Evolutionary conservation across 352 stramenopile species (phyloP), one percentile per base, ranked within the genome.

Genomic region (Phytophthora macrochlamydospora): DNA sequence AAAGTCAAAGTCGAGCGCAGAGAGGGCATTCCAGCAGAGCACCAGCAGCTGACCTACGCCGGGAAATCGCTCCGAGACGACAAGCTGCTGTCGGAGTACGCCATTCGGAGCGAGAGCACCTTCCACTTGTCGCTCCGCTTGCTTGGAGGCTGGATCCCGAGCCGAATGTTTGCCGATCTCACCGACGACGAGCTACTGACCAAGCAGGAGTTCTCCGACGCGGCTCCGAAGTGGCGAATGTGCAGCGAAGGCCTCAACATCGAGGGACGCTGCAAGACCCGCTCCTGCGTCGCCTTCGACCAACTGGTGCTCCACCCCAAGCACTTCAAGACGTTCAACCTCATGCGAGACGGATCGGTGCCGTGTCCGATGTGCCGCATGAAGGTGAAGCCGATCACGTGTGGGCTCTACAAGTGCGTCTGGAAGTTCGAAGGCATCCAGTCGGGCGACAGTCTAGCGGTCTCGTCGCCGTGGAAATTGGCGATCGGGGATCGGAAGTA

Each of bases 1-100:
- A 98, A 99, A 81, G 78, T 78, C 2, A 93, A 93, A 59, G 94
- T 97, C 71, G 59, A 92, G 50, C 78, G 92, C 53, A 86, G 83
- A 43, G 38, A 68, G 50, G 31, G 33, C 42, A 95, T 98, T 57
- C 91, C 91, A 24, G 64, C 79, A 7, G 89, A 97, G 49, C 86
- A 97, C 62, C 94, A 98, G 63, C 77, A 90, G 42, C 71, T 98
- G 11, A 97, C 98, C 54, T 98, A 97, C 68, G 90, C 75, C 29
- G 90, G 90, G 29, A 89, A 94, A 65, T 91, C 97, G 71, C 78
- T 98, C 7, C 89, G 97, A 68, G 91, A 97, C 61, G 72, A 73
- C 24, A 91, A 93, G 56, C 92, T 86, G 9, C 67, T 98, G 14
- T 76, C 81, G 57, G 87, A 97, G 67, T 98, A 97, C 81, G 76